phyloP scores from a whole-genome alignment of 2,329 filamentous ascomycete genomes.

The Tolypocladium inflatum region DNA sequence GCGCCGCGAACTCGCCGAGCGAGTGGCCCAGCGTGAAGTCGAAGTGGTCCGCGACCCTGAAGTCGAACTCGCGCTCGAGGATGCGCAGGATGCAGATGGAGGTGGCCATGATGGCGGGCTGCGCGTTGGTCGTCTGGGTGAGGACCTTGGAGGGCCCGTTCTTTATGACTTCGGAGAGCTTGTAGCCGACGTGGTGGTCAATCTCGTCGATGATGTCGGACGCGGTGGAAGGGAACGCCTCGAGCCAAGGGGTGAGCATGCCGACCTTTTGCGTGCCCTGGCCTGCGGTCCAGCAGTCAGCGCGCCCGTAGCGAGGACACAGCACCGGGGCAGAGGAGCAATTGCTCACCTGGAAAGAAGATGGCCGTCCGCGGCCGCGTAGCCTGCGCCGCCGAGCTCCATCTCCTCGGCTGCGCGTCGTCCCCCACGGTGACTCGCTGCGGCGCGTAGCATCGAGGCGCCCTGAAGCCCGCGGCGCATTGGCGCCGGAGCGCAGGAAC shows the following conservation, averaged over 20 bases:
- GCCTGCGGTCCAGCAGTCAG: constrained; percentile 38
- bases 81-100: constrained; percentile 83
- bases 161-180: constrained; percentile 69
- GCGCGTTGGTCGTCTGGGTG: constrained; percentile 76
- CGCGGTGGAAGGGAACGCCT: constrained; percentile 73
- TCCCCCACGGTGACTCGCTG: neutral
- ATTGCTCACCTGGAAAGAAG: constrained; percentile 45
- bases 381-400: constrained; percentile 18
- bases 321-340: neutral
- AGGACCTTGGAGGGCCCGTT: constrained; percentile 69
- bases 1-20: constrained; percentile 83
- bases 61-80: constrained; percentile 76
- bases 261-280: constrained; percentile 85
- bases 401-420: neutral
- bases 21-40: constrained; percentile 86
- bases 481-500: constrained; percentile 17
- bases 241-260: constrained; percentile 79
- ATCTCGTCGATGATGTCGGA: constrained; percentile 76
- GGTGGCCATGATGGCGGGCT: constrained; percentile 93
- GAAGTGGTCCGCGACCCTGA: constrained; percentile 58
- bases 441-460: neutral
- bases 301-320: neutral
- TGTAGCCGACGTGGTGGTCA: constrained; percentile 64
- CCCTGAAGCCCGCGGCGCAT: constrained; percentile 9
- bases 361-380: constrained; percentile 42